phyloP scores from a whole-genome alignment of 495 filamentous ascomycete genomes.

The Umbilicaria muhlenbergii region DNA sequence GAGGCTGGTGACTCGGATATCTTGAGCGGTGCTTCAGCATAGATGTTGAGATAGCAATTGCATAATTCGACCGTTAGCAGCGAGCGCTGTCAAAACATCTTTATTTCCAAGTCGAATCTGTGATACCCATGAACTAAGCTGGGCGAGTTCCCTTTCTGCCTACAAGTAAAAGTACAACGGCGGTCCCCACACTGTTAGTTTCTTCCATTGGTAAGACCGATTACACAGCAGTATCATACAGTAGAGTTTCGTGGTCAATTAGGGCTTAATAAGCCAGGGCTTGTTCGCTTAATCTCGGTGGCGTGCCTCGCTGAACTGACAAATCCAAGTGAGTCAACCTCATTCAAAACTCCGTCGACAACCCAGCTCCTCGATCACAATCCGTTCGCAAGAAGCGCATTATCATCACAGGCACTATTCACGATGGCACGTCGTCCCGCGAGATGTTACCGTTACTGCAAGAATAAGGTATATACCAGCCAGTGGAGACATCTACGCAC shows the following conservation, averaged over 20 bases:
- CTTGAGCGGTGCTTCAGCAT: conserved; percentile 52
- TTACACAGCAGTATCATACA: conserved; percentile 18
- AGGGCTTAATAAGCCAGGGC: too few species aligned
- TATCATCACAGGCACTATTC: conserved; percentile 43
- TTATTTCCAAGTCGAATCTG: too few species aligned
- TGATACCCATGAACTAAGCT: too few species aligned
- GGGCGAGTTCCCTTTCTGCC: too few species aligned
- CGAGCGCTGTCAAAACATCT: too few species aligned
- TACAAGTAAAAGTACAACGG: too few species aligned
- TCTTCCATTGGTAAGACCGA: too few species aligned
- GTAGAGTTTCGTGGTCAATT: conserved; percentile 15
- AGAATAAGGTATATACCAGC: conserved; percentile 80
- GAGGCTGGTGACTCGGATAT: conserved; percentile 99
- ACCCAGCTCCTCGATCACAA: conserved; percentile 16
- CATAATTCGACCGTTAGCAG: not conserved
- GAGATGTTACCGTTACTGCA: conserved; percentile 99
- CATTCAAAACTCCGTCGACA: conserved; percentile 25
- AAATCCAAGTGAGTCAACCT: conserved; percentile 27
- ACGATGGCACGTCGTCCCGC: conserved; percentile 97
- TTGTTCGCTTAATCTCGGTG: too few species aligned
- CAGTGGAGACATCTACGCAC: conserved; percentile 8
- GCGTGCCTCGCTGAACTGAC: not conserved
- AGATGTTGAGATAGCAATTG: conserved; percentile 15
- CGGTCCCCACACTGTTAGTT: too few species aligned
- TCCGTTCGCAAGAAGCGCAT: conserved; percentile 38